These are phyloP conservation scores for Drechslerella dactyloides DNA, from an alignment of 2,329 filamentous ascomycete genomes.

Conservation along the genomic window DNA sequence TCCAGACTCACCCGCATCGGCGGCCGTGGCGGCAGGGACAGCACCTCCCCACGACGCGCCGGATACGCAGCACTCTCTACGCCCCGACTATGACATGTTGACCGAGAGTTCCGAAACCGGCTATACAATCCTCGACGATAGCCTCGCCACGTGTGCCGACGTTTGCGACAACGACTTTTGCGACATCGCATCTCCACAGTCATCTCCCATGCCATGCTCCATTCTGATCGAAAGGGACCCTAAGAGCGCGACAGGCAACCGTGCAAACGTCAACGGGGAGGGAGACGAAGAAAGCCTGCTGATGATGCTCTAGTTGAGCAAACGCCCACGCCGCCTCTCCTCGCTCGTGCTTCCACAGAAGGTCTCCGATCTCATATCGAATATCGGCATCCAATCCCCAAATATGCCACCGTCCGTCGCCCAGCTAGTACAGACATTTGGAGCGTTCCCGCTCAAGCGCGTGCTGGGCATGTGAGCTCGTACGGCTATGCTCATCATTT, in stretches of 20 bases:
- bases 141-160: background rate
- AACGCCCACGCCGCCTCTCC: slow-evolving; percentile 8
- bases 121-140: slow-evolving; percentile 23
- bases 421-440: slow-evolving; percentile 10
- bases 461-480: background rate
- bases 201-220: background rate
- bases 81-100: slow-evolving; percentile 20
- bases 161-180: slow-evolving; percentile 14
- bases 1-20: slow-evolving; percentile 17
- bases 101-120: slow-evolving; percentile 20
- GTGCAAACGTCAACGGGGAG: slow-evolving; percentile 1
- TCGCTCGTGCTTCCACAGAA: background rate
- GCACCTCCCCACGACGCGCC: background rate
- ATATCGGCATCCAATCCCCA: slow-evolving; percentile 3
- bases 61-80: background rate
- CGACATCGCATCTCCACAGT: background rate
- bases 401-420: slow-evolving; percentile 20
- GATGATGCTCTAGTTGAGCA: slow-evolving; percentile 45
- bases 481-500: background rate
- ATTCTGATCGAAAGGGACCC: background rate
- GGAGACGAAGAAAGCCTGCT: slow-evolving; percentile 24
- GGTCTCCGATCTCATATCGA: slow-evolving; percentile 14
- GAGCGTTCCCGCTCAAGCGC: slow-evolving; percentile 12
- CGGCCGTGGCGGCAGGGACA: no score
- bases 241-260: background rate